phyloP scores from a whole-genome alignment of 768 basidiomycete species.

The Daedalea quercina region DNA sequence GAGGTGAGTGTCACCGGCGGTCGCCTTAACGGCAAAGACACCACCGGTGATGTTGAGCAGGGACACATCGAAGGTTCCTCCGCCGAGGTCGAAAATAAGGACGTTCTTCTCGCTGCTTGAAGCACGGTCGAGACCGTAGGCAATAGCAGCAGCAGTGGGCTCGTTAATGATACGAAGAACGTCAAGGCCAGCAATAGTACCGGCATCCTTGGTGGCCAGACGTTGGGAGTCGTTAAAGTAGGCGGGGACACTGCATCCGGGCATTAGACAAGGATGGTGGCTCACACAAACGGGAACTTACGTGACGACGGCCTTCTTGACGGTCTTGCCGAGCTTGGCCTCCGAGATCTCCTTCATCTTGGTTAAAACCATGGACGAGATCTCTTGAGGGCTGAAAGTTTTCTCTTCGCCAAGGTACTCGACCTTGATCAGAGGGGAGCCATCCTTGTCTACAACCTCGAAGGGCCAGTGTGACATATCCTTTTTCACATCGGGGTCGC shows the following conservation, averaged over 20 bases:
- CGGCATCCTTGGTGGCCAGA: constrained; percentile 98
- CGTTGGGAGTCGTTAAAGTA: constrained; percentile 99
- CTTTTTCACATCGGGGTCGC: constrained; percentile 94
- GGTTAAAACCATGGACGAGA: constrained; percentile 98
- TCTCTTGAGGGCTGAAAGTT: constrained; percentile 96
- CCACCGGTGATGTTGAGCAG: constrained; percentile 96
- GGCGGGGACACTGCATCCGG: constrained; percentile 66
- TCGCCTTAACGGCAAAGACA: constrained; percentile 99
- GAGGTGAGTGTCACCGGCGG: constrained; percentile 98
- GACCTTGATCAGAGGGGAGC: constrained; percentile 95
- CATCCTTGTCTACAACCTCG: constrained; percentile 92
- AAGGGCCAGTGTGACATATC: constrained; percentile 98
- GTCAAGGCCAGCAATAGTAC: constrained; percentile 95
- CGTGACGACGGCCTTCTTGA: constrained; percentile 99
- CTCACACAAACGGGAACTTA: constrained; percentile 32
- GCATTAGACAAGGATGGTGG: not conserved
- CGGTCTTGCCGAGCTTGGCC: constrained; percentile 96
- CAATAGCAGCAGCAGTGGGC: constrained; percentile 98
- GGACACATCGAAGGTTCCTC: constrained; percentile 99
- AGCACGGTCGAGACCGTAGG: constrained; percentile 96
- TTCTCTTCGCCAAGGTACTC: constrained; percentile 93
- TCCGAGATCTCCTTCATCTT: constrained; percentile 99
- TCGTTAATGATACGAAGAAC: constrained; percentile 99
- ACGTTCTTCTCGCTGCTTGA: constrained; percentile 95
- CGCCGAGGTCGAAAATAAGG: constrained; percentile 98